Conservation (phyloP, 1,284 basidiomycete genomes). For the Leccinum angustisporum region DNA sequence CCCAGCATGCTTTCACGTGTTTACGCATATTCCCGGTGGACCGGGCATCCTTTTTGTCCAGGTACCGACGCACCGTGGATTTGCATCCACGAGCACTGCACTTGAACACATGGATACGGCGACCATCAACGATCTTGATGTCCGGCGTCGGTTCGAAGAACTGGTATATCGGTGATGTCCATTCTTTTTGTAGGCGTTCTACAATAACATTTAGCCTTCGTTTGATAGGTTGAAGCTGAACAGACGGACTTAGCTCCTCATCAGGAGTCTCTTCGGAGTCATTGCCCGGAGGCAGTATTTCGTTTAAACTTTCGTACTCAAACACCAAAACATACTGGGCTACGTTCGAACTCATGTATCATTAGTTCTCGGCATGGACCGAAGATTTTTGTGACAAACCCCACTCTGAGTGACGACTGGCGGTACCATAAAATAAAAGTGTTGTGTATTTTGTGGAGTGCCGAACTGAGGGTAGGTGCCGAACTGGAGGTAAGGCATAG, state of each 20-base stretch:
- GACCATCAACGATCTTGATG: neutral
- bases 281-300: neutral
- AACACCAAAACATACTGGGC: too few relatives aligned
- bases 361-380: too few relatives aligned
- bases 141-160: neutral
- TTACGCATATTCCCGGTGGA: neutral
- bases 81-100: neutral
- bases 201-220: neutral
- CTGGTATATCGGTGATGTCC: neutral
- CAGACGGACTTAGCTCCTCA: neutral
- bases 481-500: too few relatives aligned
- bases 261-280: neutral
- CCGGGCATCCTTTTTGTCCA: neutral
- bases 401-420: too few relatives aligned
- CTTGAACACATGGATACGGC: neutral
- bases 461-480: too few relatives aligned
- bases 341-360: too few relatives aligned
- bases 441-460: too few relatives aligned
- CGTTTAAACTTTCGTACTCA: too few relatives aligned
- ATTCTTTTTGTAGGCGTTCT: neutral
- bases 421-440: too few relatives aligned
- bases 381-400: too few relatives aligned
- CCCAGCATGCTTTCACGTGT: neutral
- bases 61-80: neutral
- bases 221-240: neutral